A percentile compares a stretch with the other conserved stretches of the same genome.
Conservation (phyloP, 306 rosid species). For the Pterocarpus santalinus region DNA sequence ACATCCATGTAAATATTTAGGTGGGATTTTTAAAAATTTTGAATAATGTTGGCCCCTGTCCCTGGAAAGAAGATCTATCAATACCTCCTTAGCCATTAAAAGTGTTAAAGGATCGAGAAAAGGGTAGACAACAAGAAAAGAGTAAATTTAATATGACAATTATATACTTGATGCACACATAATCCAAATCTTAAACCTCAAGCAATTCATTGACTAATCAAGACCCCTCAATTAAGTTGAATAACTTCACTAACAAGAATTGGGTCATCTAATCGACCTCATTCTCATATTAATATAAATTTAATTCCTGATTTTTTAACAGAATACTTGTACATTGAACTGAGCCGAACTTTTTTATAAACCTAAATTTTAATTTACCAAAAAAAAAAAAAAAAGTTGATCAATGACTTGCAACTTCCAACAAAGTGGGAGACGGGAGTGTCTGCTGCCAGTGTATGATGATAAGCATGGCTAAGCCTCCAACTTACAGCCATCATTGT, state of each 20-base stretch:
- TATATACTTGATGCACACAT: too few species aligned
- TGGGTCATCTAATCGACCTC: too few species aligned
- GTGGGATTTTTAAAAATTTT: too few species aligned
- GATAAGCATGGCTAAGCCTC: conserved; percentile 9
- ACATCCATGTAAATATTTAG: too few species aligned
- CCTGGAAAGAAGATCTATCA: neutral
- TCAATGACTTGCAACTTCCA: neutral
- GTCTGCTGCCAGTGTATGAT: neutral
- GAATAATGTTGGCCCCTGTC: neutral
- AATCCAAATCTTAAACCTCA: too few species aligned
- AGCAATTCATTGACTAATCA: too few species aligned
- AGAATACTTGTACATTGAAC: too few species aligned
- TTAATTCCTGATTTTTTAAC: too few species aligned
- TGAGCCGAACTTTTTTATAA: too few species aligned
- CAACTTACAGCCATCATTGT: conserved; percentile 26
- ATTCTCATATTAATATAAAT: too few species aligned
- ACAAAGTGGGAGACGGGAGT: neutral
- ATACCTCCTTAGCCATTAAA: neutral
- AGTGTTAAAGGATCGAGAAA: neutral
- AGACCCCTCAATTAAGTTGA: neutral
- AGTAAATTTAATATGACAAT: neutral
- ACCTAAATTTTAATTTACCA: too few species aligned
- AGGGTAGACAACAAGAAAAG: neutral
- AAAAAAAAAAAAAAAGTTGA: neutral
- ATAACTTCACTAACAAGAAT: neutral